Base-by-base conservation (phyloP, 768 basidiomycete genomes). In the Boletus rex-veris region DNA sequence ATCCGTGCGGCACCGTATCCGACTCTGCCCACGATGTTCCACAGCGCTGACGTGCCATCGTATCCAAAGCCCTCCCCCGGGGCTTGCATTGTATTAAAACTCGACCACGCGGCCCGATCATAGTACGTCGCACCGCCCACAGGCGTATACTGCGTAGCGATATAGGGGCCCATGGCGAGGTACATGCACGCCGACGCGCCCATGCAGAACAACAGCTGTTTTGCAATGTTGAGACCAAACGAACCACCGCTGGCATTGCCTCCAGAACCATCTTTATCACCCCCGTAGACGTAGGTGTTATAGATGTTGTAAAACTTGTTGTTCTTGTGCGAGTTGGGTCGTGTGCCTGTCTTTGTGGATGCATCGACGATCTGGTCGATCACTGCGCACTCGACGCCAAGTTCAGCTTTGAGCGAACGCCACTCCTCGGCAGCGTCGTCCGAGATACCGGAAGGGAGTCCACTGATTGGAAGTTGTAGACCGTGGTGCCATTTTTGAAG, bases 291-390 rank as follows among this genome's bases (percentile, higher is more conserved):
- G 53, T 80, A 80, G 24, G 88, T 91, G 69, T 92, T 92, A 70
- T 92, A 90, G 64, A 92, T 88, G 70, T 90, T 92, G 74, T 88
- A 92, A 67, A 92, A 90, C 46, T 84, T 77, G 48, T 80, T 77
- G 45, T 76, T 77, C 44, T 75, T 72, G 12, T 77, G 73, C 54
- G 67, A 55, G 35, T 66, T 69, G 15, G 72, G 71, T 49, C 64
- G 53, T 2, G 64, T 65, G 19, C 71, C 70, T 16, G 68, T 67
- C 58, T 65, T 70, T 15, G 62, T 48, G 19, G 68, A 66, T 4
- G 79, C 75, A 53, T 72, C 72, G 40, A 74, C 80, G 51, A 92
- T 74, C 68, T 85, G 82, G 67, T 92, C 90, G 61, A 92, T 87
- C 43, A 89, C 86, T 28, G 74, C 59, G 61, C 90, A 92, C 26